Percentiles rank a stretch among this genome's conserved stretches.
Conservation (phyloP, 148 eudicot species). For the Rhododendron molle region DNA sequence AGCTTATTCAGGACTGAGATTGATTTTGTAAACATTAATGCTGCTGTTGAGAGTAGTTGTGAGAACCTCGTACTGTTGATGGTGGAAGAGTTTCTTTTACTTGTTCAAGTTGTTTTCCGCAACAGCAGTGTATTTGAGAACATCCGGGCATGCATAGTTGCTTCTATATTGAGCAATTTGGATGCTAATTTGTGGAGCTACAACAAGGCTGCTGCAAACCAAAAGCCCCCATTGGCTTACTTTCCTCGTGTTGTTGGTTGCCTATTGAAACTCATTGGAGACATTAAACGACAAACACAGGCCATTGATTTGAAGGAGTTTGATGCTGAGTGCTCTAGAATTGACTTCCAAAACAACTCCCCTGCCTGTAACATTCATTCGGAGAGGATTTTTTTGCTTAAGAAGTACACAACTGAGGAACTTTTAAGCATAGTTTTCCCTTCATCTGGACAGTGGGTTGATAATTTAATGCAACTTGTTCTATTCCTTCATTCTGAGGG, state of each 20-base stretch:
- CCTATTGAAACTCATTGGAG: constrained; percentile 62
- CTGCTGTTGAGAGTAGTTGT: constrained; percentile 48
- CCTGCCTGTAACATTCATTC: constrained; percentile 41
- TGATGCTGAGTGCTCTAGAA: constrained; percentile 20
- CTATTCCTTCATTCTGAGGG: constrained; percentile 83
- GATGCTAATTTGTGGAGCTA: constrained; percentile 59
- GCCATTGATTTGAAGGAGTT: constrained; percentile 38
- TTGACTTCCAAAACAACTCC: constrained; percentile 28
- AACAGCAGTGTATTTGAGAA: constrained; percentile 54
- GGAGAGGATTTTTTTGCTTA: constrained; percentile 38
- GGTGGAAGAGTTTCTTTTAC: constrained; percentile 76
- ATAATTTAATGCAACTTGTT: constrained; percentile 68
- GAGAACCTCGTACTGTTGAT: constrained; percentile 53
- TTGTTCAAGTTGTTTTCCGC: constrained; percentile 52
- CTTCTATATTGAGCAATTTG: constrained; percentile 55
- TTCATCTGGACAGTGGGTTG: constrained; percentile 71
- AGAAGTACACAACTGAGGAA: constrained; percentile 54
- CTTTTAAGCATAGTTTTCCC: constrained; percentile 58
- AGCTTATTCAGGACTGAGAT: constrained; percentile 51
- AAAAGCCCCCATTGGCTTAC: constrained; percentile 69
- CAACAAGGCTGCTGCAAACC: constrained; percentile 42
- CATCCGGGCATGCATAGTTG: constrained; percentile 60
- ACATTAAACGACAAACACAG: constrained; percentile 43
- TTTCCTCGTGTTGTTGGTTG: constrained; percentile 69
- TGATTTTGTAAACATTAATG: constrained; percentile 54